A percentile compares a stretch with the other conserved stretches of the same genome.
These are phyloP conservation scores for Xylaria palmicola DNA, from an alignment of 495 filamentous ascomycete species.

Conservation along the genomic window DNA sequence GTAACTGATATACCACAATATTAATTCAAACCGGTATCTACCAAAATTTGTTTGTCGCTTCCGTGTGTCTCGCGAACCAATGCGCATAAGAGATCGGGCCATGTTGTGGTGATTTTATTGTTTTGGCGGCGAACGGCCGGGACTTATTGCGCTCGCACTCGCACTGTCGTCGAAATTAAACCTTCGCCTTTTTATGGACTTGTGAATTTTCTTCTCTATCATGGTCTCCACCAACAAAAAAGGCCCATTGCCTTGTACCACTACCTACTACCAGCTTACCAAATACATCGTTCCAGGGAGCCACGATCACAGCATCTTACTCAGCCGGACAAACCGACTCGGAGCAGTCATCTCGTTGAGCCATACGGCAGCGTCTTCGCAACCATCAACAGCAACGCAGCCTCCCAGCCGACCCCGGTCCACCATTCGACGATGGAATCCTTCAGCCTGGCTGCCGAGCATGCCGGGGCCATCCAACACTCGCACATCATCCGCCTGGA, in stretches of 20 bases:
- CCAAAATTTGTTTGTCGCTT: background rate
- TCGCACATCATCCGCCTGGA: conserved; percentile 29
- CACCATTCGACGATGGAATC: conserved; percentile 24
- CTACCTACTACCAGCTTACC: too few relatives aligned
- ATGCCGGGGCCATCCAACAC: conserved; percentile 30
- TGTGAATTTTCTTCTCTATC: background rate
- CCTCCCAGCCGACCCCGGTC: background rate
- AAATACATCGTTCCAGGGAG: background rate
- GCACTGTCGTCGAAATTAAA: background rate
- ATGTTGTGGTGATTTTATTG: background rate
- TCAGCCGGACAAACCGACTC: too few relatives aligned
- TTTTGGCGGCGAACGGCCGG: background rate
- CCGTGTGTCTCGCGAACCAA: background rate
- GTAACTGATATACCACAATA: background rate
- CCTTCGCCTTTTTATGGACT: background rate
- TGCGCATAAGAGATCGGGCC: background rate
- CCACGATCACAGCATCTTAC: too few relatives aligned
- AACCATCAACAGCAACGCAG: background rate
- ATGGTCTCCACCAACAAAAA: too few relatives aligned
- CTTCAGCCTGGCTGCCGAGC: conserved; percentile 29
- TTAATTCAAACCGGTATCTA: conserved; percentile 1
- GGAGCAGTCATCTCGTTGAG: background rate
- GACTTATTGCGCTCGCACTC: background rate
- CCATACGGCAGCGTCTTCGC: background rate
- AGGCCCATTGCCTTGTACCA: too few relatives aligned